Percentiles rank a stretch among this genome's conserved stretches.
Conservation (phyloP, 2,329 filamentous ascomycete species). For the Apiospora malaysiana region DNA sequence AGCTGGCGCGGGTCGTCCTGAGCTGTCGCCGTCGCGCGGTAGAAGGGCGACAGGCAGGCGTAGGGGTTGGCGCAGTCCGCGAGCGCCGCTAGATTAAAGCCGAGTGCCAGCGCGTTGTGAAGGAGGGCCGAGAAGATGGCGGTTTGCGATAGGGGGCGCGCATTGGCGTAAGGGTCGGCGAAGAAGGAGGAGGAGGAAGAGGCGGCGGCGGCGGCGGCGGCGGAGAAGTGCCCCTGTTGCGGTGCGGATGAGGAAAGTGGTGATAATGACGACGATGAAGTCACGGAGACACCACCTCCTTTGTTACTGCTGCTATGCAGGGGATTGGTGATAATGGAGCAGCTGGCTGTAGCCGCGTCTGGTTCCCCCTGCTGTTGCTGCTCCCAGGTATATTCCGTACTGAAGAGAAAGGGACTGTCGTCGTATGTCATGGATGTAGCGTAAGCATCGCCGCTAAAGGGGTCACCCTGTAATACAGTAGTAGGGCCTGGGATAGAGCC, state of each 20-base stretch:
- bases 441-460: background rate
- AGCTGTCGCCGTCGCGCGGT: slow-evolving; percentile 28
- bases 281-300: background rate
- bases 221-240: background rate
- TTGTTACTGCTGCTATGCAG: background rate
- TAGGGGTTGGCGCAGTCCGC: slow-evolving; percentile 30
- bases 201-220: background rate
- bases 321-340: background rate
- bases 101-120: slow-evolving; percentile 35
- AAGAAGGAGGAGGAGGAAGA: background rate
- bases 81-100: slow-evolving; percentile 33
- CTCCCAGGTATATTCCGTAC: background rate
- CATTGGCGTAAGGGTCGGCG: slow-evolving; percentile 21
- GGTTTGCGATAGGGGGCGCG: slow-evolving; percentile 27
- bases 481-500: background rate
- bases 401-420: background rate
- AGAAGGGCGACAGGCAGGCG: slow-evolving; percentile 41
- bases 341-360: too few species aligned
- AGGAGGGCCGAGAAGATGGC: slow-evolving; percentile 33
- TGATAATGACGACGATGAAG: background rate
- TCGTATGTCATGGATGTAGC: background rate
- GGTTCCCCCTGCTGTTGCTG: background rate
- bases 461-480: background rate
- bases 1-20: slow-evolving; percentile 31
- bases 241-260: background rate